Conservation (phyloP, 306 rosid species). For the Myrica gale region DNA sequence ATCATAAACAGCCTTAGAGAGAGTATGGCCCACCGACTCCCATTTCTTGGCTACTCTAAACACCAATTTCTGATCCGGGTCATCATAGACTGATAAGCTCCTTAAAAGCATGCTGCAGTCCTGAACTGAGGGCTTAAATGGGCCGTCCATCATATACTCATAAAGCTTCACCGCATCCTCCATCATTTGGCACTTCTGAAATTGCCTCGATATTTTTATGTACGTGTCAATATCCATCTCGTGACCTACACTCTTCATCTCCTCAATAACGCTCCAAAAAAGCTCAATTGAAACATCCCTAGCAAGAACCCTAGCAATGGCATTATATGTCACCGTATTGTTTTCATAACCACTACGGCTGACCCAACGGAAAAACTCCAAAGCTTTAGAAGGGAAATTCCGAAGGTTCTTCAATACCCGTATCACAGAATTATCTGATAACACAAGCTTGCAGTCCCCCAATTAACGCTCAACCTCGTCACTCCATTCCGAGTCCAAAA, state of each 20-base stretch:
- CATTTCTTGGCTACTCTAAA: slow-evolving; percentile 63
- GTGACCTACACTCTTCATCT: slow-evolving; percentile 56
- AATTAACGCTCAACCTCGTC: slow-evolving; percentile 44
- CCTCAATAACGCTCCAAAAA: slow-evolving; percentile 71
- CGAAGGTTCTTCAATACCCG: slow-evolving; percentile 69
- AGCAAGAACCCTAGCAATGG: slow-evolving; percentile 59
- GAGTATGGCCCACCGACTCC: slow-evolving; percentile 52
- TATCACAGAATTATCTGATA: slow-evolving; percentile 55
- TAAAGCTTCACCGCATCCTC: slow-evolving; percentile 86
- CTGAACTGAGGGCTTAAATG: slow-evolving; percentile 61
- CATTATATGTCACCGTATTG: slow-evolving; percentile 65
- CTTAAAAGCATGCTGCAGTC: slow-evolving; percentile 58
- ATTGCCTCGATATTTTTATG: slow-evolving; percentile 61
- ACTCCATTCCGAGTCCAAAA: slow-evolving; percentile 60
- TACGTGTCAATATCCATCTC: slow-evolving; percentile 79
- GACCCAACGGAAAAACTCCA: slow-evolving; percentile 64
- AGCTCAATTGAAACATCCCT: slow-evolving; percentile 50
- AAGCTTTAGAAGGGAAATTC: slow-evolving; percentile 46
- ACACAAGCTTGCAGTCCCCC: slow-evolving; percentile 37
- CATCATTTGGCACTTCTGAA: slow-evolving; percentile 59
- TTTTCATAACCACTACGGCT: slow-evolving; percentile 50
- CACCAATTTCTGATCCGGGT: slow-evolving; percentile 59
- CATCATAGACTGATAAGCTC: slow-evolving; percentile 38
- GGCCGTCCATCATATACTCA: slow-evolving; percentile 90
- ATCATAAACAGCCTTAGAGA: slow-evolving; percentile 67